phyloP scores from a whole-genome alignment of 176 grass and related monocot species.

The Elymus sibiricus region DNA sequence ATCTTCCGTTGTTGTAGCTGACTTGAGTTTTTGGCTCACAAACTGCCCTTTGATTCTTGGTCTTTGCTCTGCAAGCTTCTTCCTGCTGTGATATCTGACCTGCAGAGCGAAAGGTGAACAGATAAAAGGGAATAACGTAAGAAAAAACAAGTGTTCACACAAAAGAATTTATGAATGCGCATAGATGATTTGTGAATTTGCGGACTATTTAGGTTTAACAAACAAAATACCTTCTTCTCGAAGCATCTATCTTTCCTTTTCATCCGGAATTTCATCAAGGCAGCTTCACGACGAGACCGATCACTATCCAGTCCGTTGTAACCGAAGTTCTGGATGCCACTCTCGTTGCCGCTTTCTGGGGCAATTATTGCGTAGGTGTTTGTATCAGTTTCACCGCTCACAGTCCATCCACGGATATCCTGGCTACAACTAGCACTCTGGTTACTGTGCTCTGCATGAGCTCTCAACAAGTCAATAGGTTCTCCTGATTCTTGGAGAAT shows the following conservation, averaged over 20 bases:
- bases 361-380: slow-evolving; percentile 32
- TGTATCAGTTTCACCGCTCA: slow-evolving; percentile 65
- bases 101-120: slow-evolving; percentile 28
- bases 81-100: slow-evolving; percentile 95
- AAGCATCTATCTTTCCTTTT: slow-evolving; percentile 99
- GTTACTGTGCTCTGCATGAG: slow-evolving; percentile 31
- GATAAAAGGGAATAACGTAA: not conserved
- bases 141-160: not conserved
- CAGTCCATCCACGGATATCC: slow-evolving; percentile 49
- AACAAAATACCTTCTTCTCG: slow-evolving; percentile 78
- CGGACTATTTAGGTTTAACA: not conserved
- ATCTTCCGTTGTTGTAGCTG: slow-evolving; percentile 41
- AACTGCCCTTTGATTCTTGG: slow-evolving; percentile 95
- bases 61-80: slow-evolving; percentile 89
- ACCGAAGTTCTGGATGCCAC: slow-evolving; percentile 45
- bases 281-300: slow-evolving; percentile 57
- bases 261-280: slow-evolving; percentile 85
- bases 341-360: slow-evolving; percentile 77
- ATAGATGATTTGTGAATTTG: not conserved
- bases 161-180: not conserved
- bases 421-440: slow-evolving; percentile 53
- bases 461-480: slow-evolving; percentile 29
- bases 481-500: slow-evolving; percentile 33
- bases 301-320: slow-evolving; percentile 36
- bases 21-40: slow-evolving; percentile 71